Base-by-base conservation (phyloP, 1,284 basidiomycete genomes). In the Trichosporon coremiiforme region DNA sequence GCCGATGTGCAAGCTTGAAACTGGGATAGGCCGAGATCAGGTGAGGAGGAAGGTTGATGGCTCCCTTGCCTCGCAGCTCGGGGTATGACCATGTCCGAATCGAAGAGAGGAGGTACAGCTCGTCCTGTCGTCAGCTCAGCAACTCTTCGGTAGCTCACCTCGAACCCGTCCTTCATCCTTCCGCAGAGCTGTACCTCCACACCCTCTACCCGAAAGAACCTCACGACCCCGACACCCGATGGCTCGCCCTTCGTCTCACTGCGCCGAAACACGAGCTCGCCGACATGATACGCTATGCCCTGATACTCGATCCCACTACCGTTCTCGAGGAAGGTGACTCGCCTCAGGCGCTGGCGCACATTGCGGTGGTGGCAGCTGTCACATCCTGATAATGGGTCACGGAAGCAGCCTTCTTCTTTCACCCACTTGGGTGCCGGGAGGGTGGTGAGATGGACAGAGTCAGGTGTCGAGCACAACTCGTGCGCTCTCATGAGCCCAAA, bases 211-310 rank as follows among this genome's bases (percentile, higher is more conserved):
- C 22, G 41, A 2, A 50, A 20, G 17, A 0, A 0, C 10, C 17
- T 6, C 15, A 20, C 45, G 35, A 74, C 68, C 2, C 74, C 77
- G 4, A 75, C 66, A 2, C 29, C 33, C 70, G 71, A 76, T 1
- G 70, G 25, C 12, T 64, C 22, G 1, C 75, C 75, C 6, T 69
- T 38, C 12, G 64, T n/a, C 15, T 25, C 22, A 0, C 25, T 8
- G 31, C 74, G 75, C 20, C 78, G 25, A 29, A 73, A 72, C 29
- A 75, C 72, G 20, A 73, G 68, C 64, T 79, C 76, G 57, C 68
- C 36, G 3, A 36, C 2, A 36, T 78, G 78, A 31, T 68, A 73
- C 4, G 6, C 15, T 13, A 64, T 36, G 2, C 68, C 70, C n/a
- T 63, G 35, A 13, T 67, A 29, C 33, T 38, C n/a, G 35, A 68